Base-by-base conservation (phyloP, 2,329 filamentous ascomycete species). In the Ploettnerulaceae sp. region DNA sequence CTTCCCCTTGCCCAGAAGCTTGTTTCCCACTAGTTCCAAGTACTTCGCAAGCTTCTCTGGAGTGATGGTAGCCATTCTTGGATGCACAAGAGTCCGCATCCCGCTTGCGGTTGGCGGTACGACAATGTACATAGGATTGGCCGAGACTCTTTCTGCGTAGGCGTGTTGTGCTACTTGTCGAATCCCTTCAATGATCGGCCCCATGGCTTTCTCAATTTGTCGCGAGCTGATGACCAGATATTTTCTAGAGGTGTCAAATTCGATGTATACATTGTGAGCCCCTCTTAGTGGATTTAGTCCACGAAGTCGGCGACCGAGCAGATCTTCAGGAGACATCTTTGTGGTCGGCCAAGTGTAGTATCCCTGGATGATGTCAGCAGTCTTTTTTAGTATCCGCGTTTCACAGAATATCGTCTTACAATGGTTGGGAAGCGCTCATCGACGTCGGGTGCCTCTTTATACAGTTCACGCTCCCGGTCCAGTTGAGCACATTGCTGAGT, bases 311-410 rank as follows among this genome's bases (percentile, higher is more conserved):
- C 28, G 35, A 9, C 55, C 52, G 11, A 60, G 45, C 12, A 59
- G 25, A 2, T 50, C 37, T 3, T 21, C 36, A 11, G 56, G 54
- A 8, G 22, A 22, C 3, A 37, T 37, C 8, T 39, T 24, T 4
- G 43, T 51, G 11, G 38, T 40, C 40, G 54, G 56, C 59, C 57
- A 62, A 7, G 57, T 33, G 25, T 58, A 60, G 24, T 40, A 51
- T 2, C 52, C 58, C 51, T 53, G 34, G 29, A 17, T 12, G 18
- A 11, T 12, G n/a, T 21, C n/a, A 44, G 20, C 15, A 18, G 8
- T 26, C 8, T 31, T 14, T 21, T 15, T 15, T 24, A 5, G 11
- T 26, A 7, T 33, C 14, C 17, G n/a, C 12, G 3, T 36, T 15
- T 28, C 11, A n/a, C 14, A 25, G 12, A 14, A 11, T 11, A 32